These are phyloP conservation scores for Quercus cerris DNA, from an alignment of 306 rosid genomes.

Conservation along the genomic window DNA sequence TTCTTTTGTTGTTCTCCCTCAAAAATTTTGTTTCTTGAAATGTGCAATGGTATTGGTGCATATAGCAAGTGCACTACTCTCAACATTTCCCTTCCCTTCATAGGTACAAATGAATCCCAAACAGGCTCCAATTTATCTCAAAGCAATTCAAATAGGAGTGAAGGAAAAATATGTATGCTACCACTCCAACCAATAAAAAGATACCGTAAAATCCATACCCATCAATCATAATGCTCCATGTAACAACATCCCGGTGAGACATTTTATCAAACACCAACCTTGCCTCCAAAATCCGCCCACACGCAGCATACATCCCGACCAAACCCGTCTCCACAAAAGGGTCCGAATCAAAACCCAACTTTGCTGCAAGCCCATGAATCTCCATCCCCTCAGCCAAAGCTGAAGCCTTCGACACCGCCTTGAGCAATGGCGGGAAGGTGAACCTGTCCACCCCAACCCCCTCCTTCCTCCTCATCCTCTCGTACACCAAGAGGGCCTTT, in stretches of 20 bases:
- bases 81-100: background rate
- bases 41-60: too few species aligned
- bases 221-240: conserved; percentile 81
- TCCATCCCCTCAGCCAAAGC: conserved; percentile 54
- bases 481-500: conserved; percentile 52
- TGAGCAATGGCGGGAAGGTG: conserved; percentile 73
- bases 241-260: conserved; percentile 65
- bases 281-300: conserved; percentile 62
- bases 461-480: conserved; percentile 38
- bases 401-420: conserved; percentile 50
- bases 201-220: conserved; percentile 42
- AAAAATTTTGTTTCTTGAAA: background rate
- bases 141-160: background rate
- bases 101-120: background rate
- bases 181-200: background rate
- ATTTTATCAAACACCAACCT: conserved; percentile 76
- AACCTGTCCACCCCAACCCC: conserved; percentile 47
- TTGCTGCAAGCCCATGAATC: conserved; percentile 64
- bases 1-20: background rate
- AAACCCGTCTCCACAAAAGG: conserved; percentile 72
- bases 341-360: conserved; percentile 65
- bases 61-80: background rate
- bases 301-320: conserved; percentile 58
- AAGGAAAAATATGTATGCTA: background rate
- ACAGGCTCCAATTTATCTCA: background rate